Evolutionary conservation across 2,329 filamentous ascomycete genomes (phyloP), one percentile per base, ranked within the genome.

Genomic region (Zymoseptoria pseudotritici): DNA sequence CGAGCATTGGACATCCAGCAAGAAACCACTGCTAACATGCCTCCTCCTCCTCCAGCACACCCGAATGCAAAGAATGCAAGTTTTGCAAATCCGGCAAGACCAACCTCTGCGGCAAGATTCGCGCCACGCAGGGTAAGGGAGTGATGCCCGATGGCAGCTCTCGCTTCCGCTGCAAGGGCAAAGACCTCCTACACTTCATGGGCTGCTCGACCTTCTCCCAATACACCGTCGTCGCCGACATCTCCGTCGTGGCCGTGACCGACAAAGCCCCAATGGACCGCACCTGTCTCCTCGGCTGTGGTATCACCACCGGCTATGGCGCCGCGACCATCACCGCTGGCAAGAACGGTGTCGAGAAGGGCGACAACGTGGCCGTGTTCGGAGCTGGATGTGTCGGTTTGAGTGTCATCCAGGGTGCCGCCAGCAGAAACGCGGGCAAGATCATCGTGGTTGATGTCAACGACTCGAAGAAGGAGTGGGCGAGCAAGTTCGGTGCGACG

Each of bases 31-130:
- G 55, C 62, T 69, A 56, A 68, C 62, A 46, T 29, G 19, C 24
- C 49, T 22, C 42, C 21, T 22, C 42, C 21, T 31, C 22, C n/a
- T 55, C 59, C 72, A 96, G 91, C 82, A 97, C 92, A 53, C 94
- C 94, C 66, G 93, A 97, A 81, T 97, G 94, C 82, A 83, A 85
- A 69, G 93, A 97, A 78, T 99, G 94, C 86, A 97, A 97, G 82
- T 97, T 97, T 84, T 99, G 94, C 88, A 94, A 91, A 78, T 97
- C 93, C 50, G 94, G 93, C 80, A 99, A 99, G 87, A 97, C 93
- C 72, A 96, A 97, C 80, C 88, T 97, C 61, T 97, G 93, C 80
- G 94, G 94, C 76, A 97, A 97, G 86, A 99, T 99, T 78, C 88
- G 94, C 71, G 90, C 91, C 53, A 97, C 94, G 52, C 94, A 99